A percentile compares a stretch with the other conserved stretches of the same genome.
Conservation (phyloP, 768 basidiomycete genomes). For the Mycena belliarum region DNA sequence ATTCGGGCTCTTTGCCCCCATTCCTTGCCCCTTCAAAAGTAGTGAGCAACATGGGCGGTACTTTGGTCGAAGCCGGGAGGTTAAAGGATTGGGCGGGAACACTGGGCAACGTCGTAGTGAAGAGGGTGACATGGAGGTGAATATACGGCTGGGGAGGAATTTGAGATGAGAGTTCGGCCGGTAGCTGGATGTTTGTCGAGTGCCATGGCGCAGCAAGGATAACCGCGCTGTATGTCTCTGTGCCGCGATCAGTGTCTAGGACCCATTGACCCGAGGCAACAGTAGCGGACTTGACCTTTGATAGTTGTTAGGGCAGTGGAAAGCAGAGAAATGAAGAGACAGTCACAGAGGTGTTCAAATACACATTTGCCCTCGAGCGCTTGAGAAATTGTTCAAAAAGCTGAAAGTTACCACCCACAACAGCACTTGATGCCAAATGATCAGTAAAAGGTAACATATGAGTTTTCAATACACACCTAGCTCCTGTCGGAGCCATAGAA, state of each 20-base stretch:
- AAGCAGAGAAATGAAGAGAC: background rate
- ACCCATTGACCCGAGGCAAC: constrained; percentile 50
- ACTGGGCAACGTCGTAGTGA: constrained; percentile 71
- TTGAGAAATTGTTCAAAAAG: constrained; percentile 84
- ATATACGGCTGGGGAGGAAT: constrained; percentile 78
- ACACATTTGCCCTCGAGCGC: constrained; percentile 65
- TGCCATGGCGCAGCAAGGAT: constrained; percentile 89
- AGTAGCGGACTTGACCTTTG: constrained; percentile 56
- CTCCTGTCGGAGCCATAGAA: constrained; percentile 72
- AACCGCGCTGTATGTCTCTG: constrained; percentile 64
- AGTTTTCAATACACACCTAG: constrained; percentile 28
- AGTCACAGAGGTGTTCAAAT: constrained; percentile 68
- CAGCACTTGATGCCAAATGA: constrained; percentile 32
- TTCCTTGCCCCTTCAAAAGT: constrained; percentile 59
- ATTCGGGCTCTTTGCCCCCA: constrained; percentile 68
- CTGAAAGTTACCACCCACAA: constrained; percentile 80
- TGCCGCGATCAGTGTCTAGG: constrained; percentile 49
- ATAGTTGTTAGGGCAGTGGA: constrained; percentile 7
- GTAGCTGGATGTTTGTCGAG: constrained; percentile 57
- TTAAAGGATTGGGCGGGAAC: constrained; percentile 73
- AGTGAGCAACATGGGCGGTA: constrained; percentile 73
- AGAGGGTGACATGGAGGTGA: constrained; percentile 83
- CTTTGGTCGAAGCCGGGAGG: constrained; percentile 39
- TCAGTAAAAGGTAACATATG: background rate
- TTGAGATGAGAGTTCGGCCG: constrained; percentile 45